phyloP scores from a whole-genome alignment of 257 asterid species.

The Buddleja alternifolia region DNA sequence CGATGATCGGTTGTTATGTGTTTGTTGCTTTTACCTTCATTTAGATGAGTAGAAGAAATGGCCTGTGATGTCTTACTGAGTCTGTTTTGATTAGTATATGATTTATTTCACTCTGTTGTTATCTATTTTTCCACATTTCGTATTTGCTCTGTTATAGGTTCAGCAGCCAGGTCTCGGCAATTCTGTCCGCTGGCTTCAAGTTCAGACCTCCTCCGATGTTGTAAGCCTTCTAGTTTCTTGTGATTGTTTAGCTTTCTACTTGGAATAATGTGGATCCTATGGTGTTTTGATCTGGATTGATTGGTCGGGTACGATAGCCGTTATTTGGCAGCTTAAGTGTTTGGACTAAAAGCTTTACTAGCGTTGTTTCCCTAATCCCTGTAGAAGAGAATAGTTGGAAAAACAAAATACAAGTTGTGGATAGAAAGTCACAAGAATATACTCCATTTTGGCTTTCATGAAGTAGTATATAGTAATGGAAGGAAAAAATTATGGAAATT shows the following conservation, averaged over 20 bases:
- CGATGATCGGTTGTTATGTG: conserved; percentile 4
- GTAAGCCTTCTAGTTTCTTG: conserved; percentile 22
- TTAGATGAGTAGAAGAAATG: background rate
- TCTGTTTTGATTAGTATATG: no score
- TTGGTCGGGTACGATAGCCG: background rate
- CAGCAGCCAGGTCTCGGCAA: conserved; percentile 42
- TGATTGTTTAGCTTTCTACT: background rate
- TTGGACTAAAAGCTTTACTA: background rate
- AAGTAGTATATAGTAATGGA: background rate
- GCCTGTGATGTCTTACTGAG: no score
- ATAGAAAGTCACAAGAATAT: background rate
- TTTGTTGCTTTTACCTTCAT: background rate
- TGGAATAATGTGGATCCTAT: background rate
- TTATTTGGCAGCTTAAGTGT: background rate
- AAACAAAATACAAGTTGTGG: background rate
- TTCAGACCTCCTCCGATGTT: conserved; percentile 56
- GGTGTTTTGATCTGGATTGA: background rate
- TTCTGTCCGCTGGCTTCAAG: conserved; percentile 67
- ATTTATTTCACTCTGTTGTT: background rate
- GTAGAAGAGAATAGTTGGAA: background rate
- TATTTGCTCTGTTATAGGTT: conserved; percentile 22
- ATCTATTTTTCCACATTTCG: no score
- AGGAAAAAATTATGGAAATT: background rate
- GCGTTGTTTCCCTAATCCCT: background rate
- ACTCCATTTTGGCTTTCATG: background rate